A percentile compares a stretch with the other conserved stretches of the same genome.
Evolutionary conservation across 1,284 basidiomycete genomes (phyloP).

Genomic region (Ustilago bromivora): DNA sequence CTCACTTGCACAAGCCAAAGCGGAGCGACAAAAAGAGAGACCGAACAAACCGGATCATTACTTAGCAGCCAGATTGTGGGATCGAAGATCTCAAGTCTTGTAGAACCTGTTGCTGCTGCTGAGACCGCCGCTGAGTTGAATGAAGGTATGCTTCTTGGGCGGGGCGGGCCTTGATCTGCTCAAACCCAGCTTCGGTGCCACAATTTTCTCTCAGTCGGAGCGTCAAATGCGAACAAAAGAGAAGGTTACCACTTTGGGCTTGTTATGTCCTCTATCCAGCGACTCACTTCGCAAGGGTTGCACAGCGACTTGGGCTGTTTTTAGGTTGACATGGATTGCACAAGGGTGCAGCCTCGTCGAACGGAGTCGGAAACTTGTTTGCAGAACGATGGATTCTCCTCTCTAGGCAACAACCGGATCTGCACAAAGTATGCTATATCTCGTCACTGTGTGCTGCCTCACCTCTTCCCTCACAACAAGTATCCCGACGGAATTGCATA

Average conservation of each 20-base stretch:
- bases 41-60: constrained; percentile 1
- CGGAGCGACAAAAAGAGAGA: constrained; percentile 1
- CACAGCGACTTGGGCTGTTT: neutral
- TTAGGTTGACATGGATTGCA: constrained; percentile 2
- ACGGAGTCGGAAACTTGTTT: neutral
- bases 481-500: constrained; percentile 1
- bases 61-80: constrained; percentile 24
- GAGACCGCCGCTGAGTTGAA: constrained; percentile 9
- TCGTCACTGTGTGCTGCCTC: neutral
- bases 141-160: constrained; percentile 15
- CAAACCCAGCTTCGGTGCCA: constrained; percentile 6
- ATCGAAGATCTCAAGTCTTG: constrained; percentile 18
- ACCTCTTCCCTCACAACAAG: neutral
- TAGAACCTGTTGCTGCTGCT: neutral
- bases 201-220: neutral
- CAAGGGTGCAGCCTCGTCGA: constrained; percentile 4
- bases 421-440: neutral
- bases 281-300: neutral
- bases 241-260: constrained; percentile 5
- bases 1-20: neutral
- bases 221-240: neutral
- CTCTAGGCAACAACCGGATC: neutral
- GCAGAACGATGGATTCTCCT: neutral
- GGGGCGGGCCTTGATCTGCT: constrained; percentile 10
- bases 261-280: neutral